Percentiles rank a stretch among this genome's conserved stretches.
phyloP scores from a whole-genome alignment of 2,329 filamentous ascomycete genomes.

The Microsporum ferrugineum region DNA sequence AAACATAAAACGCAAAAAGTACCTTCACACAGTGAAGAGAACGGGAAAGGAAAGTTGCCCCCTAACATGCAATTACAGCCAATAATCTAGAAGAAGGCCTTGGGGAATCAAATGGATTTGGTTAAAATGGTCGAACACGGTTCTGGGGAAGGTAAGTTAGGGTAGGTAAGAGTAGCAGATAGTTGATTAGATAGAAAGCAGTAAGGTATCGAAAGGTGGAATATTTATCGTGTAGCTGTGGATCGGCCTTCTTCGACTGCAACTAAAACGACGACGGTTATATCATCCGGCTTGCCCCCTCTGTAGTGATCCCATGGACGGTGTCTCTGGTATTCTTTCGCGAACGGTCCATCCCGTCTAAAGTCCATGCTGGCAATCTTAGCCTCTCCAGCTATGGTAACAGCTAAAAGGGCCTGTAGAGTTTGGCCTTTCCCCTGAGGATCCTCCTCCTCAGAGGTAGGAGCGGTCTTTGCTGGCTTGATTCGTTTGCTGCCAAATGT shows the following conservation, averaged over 20 bases:
- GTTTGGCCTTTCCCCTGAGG: constrained; percentile 34
- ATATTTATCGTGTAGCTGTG: neutral
- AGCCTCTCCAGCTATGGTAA: constrained; percentile 67
- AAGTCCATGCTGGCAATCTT: constrained; percentile 74
- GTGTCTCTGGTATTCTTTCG: constrained; percentile 80
- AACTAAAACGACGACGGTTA: constrained; percentile 71
- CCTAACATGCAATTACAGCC: neutral
- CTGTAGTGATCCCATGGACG: constrained; percentile 78
- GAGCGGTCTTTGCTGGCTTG: constrained; percentile 2
- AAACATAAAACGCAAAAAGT: neutral
- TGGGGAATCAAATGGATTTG: neutral
- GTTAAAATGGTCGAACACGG: neutral
- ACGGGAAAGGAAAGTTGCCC: neutral
- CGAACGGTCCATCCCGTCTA: constrained; percentile 80
- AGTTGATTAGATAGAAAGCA: neutral
- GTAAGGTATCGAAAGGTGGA: neutral
- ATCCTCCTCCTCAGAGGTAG: constrained; percentile 14
- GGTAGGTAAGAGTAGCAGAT: neutral
- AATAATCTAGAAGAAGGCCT: neutral
- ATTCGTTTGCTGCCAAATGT: constrained; percentile 19
- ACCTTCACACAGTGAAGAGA: constrained; percentile 1
- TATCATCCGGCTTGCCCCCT: constrained; percentile 92
- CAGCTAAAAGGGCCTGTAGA: constrained; percentile 67
- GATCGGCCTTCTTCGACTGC: constrained; percentile 49
- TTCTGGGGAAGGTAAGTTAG: neutral